phyloP scores from a whole-genome alignment of 2,329 filamentous ascomycete genomes.

The Fusarium sterilihyphosum region DNA sequence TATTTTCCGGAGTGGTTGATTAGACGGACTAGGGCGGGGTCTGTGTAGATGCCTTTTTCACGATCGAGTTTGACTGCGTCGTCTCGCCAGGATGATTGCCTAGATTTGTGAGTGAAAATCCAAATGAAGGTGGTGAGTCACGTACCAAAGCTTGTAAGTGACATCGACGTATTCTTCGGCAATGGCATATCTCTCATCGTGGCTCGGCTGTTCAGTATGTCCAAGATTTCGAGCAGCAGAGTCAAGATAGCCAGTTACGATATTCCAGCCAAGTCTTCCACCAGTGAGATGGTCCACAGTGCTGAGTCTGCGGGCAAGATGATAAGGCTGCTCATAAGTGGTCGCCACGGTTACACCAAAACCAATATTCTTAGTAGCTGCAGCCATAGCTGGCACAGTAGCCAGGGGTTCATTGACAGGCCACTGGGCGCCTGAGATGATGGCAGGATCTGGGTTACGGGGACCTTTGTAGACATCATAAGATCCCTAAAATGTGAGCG shows the following conservation, averaged over 20 bases:
- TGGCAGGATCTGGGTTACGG: conserved; percentile 62
- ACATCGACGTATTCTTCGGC: conserved; percentile 73
- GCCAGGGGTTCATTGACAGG: conserved; percentile 75
- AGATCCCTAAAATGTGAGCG: conserved; percentile 54
- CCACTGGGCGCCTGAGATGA: conserved; percentile 73
- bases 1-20: conserved; percentile 75
- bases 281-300: conserved; percentile 75
- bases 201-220: conserved; percentile 64
- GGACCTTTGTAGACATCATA: conserved; percentile 76
- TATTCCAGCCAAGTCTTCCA: conserved; percentile 60
- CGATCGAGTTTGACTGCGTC: conserved; percentile 72
- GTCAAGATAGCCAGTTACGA: conserved; percentile 77
- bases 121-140: neutral
- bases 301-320: conserved; percentile 71
- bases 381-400: conserved; percentile 75
- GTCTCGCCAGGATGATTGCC: conserved; percentile 71
- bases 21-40: conserved; percentile 63
- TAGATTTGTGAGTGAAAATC: neutral
- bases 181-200: conserved; percentile 72
- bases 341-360: conserved; percentile 78
- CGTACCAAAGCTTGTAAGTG: conserved; percentile 70
- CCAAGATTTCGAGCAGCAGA: conserved; percentile 75
- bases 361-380: conserved; percentile 72
- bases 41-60: conserved; percentile 65
- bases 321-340: conserved; percentile 77